phyloP scores from a whole-genome alignment of 2,329 filamentous ascomycete species.

The Amylocarpus encephaloides region DNA sequence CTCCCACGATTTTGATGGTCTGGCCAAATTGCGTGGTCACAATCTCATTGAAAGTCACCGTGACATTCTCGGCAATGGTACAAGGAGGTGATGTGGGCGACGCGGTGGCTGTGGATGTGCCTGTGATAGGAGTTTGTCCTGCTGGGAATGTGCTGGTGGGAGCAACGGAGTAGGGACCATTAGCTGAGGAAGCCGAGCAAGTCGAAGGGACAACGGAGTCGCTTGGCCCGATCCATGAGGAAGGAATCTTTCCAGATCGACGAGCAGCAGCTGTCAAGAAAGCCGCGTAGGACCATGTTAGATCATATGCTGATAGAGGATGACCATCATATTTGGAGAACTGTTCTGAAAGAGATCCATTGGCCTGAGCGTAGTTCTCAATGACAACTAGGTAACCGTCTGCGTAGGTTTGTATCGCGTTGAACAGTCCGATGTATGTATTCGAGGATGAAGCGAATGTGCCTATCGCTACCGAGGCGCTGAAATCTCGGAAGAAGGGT shows the following conservation, averaged over 20 bases:
- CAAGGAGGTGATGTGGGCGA: conserved; percentile 3
- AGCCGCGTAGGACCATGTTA: conserved; percentile 70
- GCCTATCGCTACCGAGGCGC: conserved; percentile 50
- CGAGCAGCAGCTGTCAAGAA: conserved; percentile 59
- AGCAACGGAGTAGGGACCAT: conserved; percentile 44
- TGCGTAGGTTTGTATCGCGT: conserved; percentile 57
- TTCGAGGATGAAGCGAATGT: conserved; percentile 55
- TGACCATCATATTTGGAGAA: conserved; percentile 47
- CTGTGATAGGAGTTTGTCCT: conserved; percentile 24
- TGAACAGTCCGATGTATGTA: conserved; percentile 57
- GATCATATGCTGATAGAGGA: conserved; percentile 57
- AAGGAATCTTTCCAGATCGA: conserved; percentile 48
- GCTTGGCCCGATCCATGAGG: conserved; percentile 46
- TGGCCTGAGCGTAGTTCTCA: conserved; percentile 43
- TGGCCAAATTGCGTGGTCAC: conserved; percentile 55
- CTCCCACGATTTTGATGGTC: conserved; percentile 59
- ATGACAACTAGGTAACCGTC: conserved; percentile 48
- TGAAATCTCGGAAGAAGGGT: conserved; percentile 64
- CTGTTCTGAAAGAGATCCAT: conserved; percentile 64
- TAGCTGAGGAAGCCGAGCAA: conserved; percentile 42
- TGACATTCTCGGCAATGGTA: conserved; percentile 14
- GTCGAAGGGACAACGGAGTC: conserved; percentile 42
- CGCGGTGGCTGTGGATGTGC: conserved; percentile 8
- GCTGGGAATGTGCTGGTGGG: conserved; percentile 43
- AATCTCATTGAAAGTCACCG: conserved; percentile 56